Base-by-base conservation (phyloP, 768 basidiomycete species). In the Tylopilus sp. region DNA sequence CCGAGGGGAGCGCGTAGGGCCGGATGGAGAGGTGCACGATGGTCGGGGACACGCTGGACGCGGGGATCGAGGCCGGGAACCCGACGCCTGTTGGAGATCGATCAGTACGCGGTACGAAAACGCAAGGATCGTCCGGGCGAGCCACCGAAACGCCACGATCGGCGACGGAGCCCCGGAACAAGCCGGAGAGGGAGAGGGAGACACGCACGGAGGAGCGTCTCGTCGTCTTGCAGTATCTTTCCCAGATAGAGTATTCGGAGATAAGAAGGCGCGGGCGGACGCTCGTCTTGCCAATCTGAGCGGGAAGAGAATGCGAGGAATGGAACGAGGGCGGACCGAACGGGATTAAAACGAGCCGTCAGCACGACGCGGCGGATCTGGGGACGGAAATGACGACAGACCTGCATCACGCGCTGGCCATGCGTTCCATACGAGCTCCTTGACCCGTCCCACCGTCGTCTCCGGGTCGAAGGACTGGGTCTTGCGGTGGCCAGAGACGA, bases 181-280 rank as follows among this genome's bases (percentile, higher is more conserved):
- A 19, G 21, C 17, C 34, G 19, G 19, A 17, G 25, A n/a, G 7
- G 8, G 17, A 29, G 24, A 34, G 31, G 1, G 8, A 25, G 25
- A 48, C 4, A 74, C 84, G 62, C 58, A 89, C 87, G 79, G 17
- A 75, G 67, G 16, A 92, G 74, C 3, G 85, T 87, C 50, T 91
- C 89, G 28, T 92, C 89, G 62, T 92, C 89, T 63, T 89, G 88
- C n/a, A 90, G 69, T 65, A 92, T 85, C 68, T 83, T 84, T 33
- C 89, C 89, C 6, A 90, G 72, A 66, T 91, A 85, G 1, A 91
- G 73, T 33, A 92, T 78, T 19, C 89, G 80, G 52, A 90, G 74
- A 73, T 85, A 87, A 6, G 85, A 84, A 0, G 89, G 89, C 16
- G 85, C 84, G 3, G 87, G 86, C 3, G 89, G 88, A 12, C 84